Evolutionary conservation across 495 filamentous ascomycete species (phyloP).

Genomic region (Emericellopsis terricola): DNA sequence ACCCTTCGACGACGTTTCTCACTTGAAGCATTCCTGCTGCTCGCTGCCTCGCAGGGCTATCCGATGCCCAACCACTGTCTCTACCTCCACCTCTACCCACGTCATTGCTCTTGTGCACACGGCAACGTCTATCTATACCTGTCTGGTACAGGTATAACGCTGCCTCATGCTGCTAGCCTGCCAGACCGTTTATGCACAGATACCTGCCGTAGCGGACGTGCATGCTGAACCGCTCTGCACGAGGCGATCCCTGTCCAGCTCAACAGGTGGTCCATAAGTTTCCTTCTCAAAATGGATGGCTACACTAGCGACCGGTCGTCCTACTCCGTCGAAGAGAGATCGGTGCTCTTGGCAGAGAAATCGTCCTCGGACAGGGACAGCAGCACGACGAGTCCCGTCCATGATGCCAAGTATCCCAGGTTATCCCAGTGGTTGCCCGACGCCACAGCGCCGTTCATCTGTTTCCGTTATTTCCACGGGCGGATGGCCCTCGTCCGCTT

Average conservation of each 20-base stretch:
- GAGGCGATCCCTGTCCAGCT: neutral
- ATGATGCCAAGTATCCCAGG: neutral
- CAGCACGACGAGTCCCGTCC: neutral
- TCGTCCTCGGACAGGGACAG: neutral
- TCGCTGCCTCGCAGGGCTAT: too few species aligned
- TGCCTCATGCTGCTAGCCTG: too few species aligned
- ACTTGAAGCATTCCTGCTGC: too few species aligned
- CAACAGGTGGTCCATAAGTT: slow-evolving; percentile 3
- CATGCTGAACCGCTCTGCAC: too few species aligned
- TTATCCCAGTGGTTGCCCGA: neutral
- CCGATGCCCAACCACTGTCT: too few species aligned
- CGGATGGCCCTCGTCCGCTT: slow-evolving; percentile 9
- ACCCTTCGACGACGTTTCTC: too few species aligned
- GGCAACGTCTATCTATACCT: too few species aligned
- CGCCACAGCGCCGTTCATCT: slow-evolving; percentile 1
- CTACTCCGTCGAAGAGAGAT: slow-evolving; percentile 15
- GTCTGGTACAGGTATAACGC: too few species aligned
- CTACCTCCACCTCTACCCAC: too few species aligned
- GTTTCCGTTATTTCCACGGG: slow-evolving; percentile 10
- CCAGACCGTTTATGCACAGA: too few species aligned
- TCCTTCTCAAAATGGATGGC: slow-evolving; percentile 15
- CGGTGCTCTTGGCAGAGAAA: slow-evolving; percentile 8
- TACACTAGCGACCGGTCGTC: slow-evolving; percentile 9
- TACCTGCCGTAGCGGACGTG: too few species aligned
- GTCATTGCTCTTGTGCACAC: too few species aligned